A percentile compares a stretch with the other conserved stretches of the same genome.
These are phyloP conservation scores for Diaporthe destruens DNA, from an alignment of 2,329 filamentous ascomycete species.

Conservation along the genomic window DNA sequence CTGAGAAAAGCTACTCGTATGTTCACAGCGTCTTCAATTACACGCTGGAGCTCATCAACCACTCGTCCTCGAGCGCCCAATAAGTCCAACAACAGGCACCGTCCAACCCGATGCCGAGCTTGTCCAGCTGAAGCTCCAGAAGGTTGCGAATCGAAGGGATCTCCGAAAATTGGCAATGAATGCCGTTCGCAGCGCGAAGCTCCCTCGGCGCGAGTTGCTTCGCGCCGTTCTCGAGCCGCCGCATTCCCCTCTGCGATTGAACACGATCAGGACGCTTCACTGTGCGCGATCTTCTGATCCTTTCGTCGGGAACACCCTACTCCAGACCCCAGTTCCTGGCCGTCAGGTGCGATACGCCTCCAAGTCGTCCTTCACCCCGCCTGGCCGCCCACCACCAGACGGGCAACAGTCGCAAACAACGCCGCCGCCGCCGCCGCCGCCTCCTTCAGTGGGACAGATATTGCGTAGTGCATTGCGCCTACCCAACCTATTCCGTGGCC, in stretches of 20 bases:
- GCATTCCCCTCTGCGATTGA: background rate
- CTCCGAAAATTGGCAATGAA: slow-evolving; percentile 19
- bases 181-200: slow-evolving; percentile 33
- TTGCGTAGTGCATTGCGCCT: slow-evolving; percentile 43
- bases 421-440: background rate
- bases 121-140: background rate
- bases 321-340: background rate
- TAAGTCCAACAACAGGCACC: background rate
- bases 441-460: slow-evolving; percentile 22
- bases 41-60: background rate
- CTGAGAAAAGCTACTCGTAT: slow-evolving; percentile 12
- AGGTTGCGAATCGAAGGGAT: background rate
- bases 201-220: slow-evolving; percentile 36
- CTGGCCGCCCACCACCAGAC: background rate
- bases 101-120: background rate
- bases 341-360: slow-evolving; percentile 33
- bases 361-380: background rate
- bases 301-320: background rate
- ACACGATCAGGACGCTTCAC: slow-evolving; percentile 1
- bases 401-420: background rate
- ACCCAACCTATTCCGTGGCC: slow-evolving; percentile 53
- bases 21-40: background rate
- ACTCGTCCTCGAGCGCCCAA: slow-evolving; percentile 2
- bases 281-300: background rate
- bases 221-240: slow-evolving; percentile 29